phyloP scores from a whole-genome alignment of 2,329 filamentous ascomycete genomes.

The Hymenoscyphus salicellus region DNA sequence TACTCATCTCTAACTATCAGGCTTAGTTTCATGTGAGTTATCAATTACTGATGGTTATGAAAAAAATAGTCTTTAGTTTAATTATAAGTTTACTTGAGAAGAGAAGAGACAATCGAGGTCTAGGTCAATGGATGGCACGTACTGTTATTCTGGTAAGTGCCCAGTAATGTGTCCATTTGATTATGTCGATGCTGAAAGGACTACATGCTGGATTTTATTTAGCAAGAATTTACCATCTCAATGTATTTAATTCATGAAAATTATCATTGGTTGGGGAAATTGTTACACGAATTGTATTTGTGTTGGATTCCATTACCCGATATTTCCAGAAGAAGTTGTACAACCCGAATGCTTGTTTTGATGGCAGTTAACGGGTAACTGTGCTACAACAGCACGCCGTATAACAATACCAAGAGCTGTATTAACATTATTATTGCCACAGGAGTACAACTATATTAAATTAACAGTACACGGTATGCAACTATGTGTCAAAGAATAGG shows the following conservation, averaged over 20 bases:
- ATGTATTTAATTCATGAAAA: background rate
- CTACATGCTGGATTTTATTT: too few relatives aligned
- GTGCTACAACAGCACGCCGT: background rate
- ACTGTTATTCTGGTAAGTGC: too few relatives aligned
- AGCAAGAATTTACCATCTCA: too few relatives aligned
- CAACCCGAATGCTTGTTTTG: background rate
- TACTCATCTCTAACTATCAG: too few relatives aligned
- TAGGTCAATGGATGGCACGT: too few relatives aligned
- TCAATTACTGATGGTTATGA: too few relatives aligned
- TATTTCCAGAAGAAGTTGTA: background rate
- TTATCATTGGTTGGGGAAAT: background rate
- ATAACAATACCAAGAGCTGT: background rate
- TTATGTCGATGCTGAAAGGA: too few relatives aligned
- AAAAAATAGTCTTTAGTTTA: too few relatives aligned
- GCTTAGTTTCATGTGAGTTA: too few relatives aligned
- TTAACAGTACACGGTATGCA: background rate
- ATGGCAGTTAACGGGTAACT: background rate
- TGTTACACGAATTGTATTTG: background rate
- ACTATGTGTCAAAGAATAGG: background rate
- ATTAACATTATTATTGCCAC: background rate
- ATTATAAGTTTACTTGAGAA: too few relatives aligned
- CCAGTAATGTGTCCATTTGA: too few relatives aligned
- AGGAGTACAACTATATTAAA: background rate
- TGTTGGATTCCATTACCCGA: background rate
- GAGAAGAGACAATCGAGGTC: too few relatives aligned